Conservation (phyloP, 371 early-diverging fungal species). For the Syncephalastrum monosporum region DNA sequence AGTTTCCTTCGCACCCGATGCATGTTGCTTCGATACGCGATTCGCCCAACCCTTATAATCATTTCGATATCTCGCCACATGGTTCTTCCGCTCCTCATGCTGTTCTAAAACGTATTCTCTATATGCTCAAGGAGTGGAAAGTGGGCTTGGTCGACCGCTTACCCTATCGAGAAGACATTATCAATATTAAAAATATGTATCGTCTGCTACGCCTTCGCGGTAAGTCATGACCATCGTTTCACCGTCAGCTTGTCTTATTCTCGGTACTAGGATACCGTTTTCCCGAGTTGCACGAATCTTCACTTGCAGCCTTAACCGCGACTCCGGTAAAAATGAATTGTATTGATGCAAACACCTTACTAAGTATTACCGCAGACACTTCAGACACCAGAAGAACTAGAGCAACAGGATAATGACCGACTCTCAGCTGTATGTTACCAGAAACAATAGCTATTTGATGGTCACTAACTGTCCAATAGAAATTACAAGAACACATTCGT, state of each 20-base stretch:
- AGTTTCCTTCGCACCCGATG: constrained; percentile 82
- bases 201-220: constrained; percentile 81
- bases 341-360: too few relatives aligned
- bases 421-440: constrained; percentile 73
- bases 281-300: constrained; percentile 72
- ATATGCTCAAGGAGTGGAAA: constrained; percentile 92
- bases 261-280: constrained; percentile 75
- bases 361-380: constrained; percentile 41
- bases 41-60: constrained; percentile 8
- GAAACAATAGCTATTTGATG: neutral
- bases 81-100: constrained; percentile 44
- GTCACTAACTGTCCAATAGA: constrained; percentile 44
- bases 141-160: constrained; percentile 78
- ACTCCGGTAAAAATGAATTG: constrained; percentile 33
- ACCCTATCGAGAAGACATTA: constrained; percentile 86
- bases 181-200: constrained; percentile 91
- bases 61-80: constrained; percentile 24
- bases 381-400: constrained; percentile 89
- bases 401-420: constrained; percentile 87
- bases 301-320: constrained; percentile 65
- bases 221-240: constrained; percentile 6
- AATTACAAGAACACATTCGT: constrained; percentile 95
- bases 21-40: constrained; percentile 38
- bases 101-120: constrained; percentile 82
- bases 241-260: neutral